Conservation (phyloP, 495 filamentous ascomycete genomes). For the Daldinia grandis region DNA sequence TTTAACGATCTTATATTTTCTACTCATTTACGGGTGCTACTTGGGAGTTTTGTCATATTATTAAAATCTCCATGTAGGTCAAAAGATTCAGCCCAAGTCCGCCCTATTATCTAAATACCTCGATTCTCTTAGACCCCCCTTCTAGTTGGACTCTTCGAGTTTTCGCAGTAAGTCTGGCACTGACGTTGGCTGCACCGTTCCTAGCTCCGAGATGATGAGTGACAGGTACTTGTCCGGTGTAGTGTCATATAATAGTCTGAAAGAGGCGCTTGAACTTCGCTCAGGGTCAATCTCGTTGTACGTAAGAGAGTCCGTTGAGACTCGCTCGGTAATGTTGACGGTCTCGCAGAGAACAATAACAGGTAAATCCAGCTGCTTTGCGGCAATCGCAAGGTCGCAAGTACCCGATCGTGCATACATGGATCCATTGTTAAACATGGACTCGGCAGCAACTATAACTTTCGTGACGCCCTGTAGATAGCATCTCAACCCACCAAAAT, state of each 20-base stretch:
- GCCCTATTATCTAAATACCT: constrained; percentile 23
- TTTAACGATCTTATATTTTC: constrained; percentile 19
- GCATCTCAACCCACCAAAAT: constrained; percentile 74
- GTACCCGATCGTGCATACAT: constrained; percentile 89
- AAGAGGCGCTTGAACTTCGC: constrained; percentile 62
- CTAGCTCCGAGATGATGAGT: constrained; percentile 91
- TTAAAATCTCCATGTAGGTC: constrained; percentile 2
- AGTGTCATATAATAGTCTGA: constrained; percentile 92
- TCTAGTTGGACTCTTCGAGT: constrained; percentile 58
- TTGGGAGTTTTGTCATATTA: constrained; percentile 11
- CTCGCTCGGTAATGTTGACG: constrained; percentile 92
- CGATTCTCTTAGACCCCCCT: constrained; percentile 24
- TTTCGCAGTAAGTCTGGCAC: constrained; percentile 66
- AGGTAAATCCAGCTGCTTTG: constrained; percentile 74
- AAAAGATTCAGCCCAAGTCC: neutral
- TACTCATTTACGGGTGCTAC: neutral
- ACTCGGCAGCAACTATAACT: constrained; percentile 87
- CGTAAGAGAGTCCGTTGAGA: constrained; percentile 89
- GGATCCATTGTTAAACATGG: constrained; percentile 88
- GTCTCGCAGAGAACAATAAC: constrained; percentile 94
- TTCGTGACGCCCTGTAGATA: constrained; percentile 77
- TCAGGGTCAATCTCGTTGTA: constrained; percentile 86
- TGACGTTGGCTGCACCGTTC: constrained; percentile 83
- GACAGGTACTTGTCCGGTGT: constrained; percentile 90
- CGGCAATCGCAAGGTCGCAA: constrained; percentile 86